A percentile compares a stretch with the other conserved stretches of the same genome.
These are phyloP conservation scores for Seminavis robusta DNA, from an alignment of 108 stramenopile genomes.

Conservation along the genomic window DNA sequence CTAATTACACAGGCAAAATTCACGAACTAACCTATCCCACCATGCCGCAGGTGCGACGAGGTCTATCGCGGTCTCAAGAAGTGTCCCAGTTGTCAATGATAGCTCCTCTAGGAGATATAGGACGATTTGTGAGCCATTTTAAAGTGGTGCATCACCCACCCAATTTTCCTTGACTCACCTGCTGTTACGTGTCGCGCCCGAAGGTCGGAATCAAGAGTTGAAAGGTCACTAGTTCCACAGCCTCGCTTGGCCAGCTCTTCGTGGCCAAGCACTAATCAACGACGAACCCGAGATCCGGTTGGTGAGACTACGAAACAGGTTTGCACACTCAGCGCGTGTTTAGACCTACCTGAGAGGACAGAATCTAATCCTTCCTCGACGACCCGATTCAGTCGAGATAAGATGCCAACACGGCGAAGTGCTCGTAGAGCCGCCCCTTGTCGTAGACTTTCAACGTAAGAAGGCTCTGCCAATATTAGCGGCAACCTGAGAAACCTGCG, in stretches of 20 bases:
- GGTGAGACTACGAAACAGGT: neutral
- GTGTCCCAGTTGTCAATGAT: conserved; percentile 37
- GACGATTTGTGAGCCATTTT: too few species aligned
- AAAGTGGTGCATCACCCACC: too few species aligned
- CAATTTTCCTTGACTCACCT: too few species aligned
- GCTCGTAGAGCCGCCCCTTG: conserved; percentile 63
- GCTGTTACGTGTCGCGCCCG: conserved; percentile 65
- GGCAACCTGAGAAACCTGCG: conserved; percentile 61
- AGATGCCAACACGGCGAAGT: conserved; percentile 62
- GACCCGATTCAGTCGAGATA: conserved; percentile 56
- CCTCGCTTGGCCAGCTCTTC: conserved; percentile 79
- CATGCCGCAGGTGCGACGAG: conserved; percentile 44
- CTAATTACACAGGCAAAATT: too few species aligned
- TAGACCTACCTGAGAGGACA: conserved; percentile 33
- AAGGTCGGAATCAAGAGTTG: conserved; percentile 64
- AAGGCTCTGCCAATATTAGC: conserved; percentile 55
- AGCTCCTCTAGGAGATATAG: too few species aligned
- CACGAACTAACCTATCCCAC: too few species aligned
- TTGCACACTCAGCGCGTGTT: neutral
- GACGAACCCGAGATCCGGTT: neutral
- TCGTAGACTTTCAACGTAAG: conserved; percentile 51
- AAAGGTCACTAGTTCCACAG: conserved; percentile 55
- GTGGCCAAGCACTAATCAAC: conserved; percentile 52
- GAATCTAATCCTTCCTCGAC: conserved; percentile 55
- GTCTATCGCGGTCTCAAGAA: neutral